A percentile compares a stretch with the other conserved stretches of the same genome.
Evolutionary conservation across 768 basidiomycete species (phyloP).

Genomic region (Roridomyces roridus): DNA sequence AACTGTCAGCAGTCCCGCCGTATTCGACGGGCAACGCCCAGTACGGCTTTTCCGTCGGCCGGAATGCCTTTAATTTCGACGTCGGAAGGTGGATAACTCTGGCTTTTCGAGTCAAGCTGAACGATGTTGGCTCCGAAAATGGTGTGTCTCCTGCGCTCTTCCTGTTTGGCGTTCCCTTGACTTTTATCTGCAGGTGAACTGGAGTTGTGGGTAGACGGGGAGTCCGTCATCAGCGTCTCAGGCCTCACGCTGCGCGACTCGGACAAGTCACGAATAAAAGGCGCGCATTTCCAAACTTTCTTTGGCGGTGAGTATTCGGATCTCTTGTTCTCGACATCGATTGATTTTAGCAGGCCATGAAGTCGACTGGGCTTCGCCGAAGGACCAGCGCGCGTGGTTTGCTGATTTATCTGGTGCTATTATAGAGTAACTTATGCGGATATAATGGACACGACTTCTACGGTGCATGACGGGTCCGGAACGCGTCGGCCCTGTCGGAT

Average conservation of each 20-base stretch:
- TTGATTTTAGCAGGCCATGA: slow-evolving; percentile 46
- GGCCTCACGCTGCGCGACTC: slow-evolving; percentile 55
- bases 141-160: slow-evolving; percentile 42
- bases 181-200: slow-evolving; percentile 33
- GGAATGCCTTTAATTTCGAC: slow-evolving; percentile 64
- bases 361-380: slow-evolving; percentile 65
- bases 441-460: too few relatives aligned
- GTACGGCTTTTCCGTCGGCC: slow-evolving; percentile 71
- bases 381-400: slow-evolving; percentile 65
- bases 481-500: too few relatives aligned
- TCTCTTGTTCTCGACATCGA: background rate
- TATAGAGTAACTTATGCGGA: slow-evolving; percentile 15
- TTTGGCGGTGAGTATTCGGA: slow-evolving; percentile 73
- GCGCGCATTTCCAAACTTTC: slow-evolving; percentile 80
- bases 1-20: slow-evolving; percentile 55
- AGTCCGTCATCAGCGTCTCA: slow-evolving; percentile 54
- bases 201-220: slow-evolving; percentile 71
- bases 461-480: too few relatives aligned
- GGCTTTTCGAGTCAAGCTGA: slow-evolving; percentile 73
- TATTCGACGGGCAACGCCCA: slow-evolving; percentile 55
- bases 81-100: slow-evolving; percentile 65
- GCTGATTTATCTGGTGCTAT: slow-evolving; percentile 59
- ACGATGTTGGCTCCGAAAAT: slow-evolving; percentile 62
- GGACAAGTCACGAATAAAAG: slow-evolving; percentile 58
- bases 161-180: background rate